phyloP scores from a whole-genome alignment of 225 moss, liverwort and hornwort species.

The Marchantia polymorpha region DNA sequence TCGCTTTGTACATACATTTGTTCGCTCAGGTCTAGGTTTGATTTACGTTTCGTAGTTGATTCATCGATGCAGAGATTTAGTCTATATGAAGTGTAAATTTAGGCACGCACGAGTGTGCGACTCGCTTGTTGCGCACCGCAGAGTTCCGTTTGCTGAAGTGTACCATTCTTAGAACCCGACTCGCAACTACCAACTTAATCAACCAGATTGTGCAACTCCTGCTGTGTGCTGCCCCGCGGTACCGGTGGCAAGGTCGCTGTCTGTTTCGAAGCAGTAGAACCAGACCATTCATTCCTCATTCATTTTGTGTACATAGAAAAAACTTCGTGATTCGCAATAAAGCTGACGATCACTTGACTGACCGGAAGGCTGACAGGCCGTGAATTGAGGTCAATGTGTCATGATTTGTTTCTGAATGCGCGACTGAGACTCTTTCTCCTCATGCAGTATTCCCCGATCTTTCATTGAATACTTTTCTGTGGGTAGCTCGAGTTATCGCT shows the following conservation, averaged over 20 bases:
- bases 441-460: too few species aligned
- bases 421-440: too few species aligned
- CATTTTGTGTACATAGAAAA: not conserved
- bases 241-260: not conserved
- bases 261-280: conserved; percentile 3
- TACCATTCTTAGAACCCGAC: not conserved
- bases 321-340: not conserved
- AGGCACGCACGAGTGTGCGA: not conserved
- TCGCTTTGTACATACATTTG: not conserved
- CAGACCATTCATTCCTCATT: not conserved
- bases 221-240: not conserved
- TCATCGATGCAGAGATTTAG: not conserved
- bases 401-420: too few species aligned
- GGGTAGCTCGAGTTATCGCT: too few species aligned
- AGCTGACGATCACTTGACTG: not conserved
- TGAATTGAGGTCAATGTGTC: too few species aligned
- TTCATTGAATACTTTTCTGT: too few species aligned
- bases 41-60: not conserved
- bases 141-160: not conserved
- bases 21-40: conserved; percentile 4
- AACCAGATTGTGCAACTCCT: conserved; percentile 11
- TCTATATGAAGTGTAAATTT: not conserved
- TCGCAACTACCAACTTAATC: conserved; percentile 4
- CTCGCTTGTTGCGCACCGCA: not conserved
- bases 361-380: too few species aligned